phyloP scores from a whole-genome alignment of 225 moss, liverwort and hornwort species.

The Takakia lepidozioides region DNA sequence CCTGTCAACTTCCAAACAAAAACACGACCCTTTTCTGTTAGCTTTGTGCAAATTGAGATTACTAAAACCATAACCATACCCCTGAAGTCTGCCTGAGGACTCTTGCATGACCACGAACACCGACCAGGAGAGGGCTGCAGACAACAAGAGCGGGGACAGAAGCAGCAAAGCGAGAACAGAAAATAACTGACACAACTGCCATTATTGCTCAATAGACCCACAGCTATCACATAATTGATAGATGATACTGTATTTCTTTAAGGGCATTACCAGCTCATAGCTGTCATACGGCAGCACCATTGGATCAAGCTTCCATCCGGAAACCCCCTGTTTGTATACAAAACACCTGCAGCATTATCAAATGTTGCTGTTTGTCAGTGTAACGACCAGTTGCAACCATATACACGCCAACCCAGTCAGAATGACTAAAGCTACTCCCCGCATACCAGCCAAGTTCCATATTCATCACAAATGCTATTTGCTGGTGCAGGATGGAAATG shows the following conservation, averaged over 20 bases:
- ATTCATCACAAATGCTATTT: not conserved
- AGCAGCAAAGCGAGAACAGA: not conserved
- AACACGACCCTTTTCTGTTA: not conserved
- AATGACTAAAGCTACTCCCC: not conserved
- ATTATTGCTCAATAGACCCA: not conserved
- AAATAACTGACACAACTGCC: not conserved
- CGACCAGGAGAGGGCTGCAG: not conserved
- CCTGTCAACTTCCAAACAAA: not conserved
- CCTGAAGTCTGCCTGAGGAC: not conserved
- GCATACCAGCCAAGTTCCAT: not conserved
- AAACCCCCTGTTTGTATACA: conserved; percentile 66
- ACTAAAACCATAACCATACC: not conserved
- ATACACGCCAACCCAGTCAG: not conserved
- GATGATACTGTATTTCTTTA: not conserved
- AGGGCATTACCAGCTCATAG: conserved; percentile 55
- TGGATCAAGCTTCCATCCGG: conserved; percentile 89
- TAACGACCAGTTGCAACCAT: not conserved
- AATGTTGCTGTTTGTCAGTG: not conserved
- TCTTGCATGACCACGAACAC: not conserved
- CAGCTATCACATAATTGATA: not conserved
- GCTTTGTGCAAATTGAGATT: conserved; percentile 1
- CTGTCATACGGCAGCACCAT: conserved; percentile 67
- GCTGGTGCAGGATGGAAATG: not conserved
- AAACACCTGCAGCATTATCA: conserved; percentile 45
- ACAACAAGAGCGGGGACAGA: not conserved